A percentile compares a stretch with the other conserved stretches of the same genome.
phyloP scores from a whole-genome alignment of 2,329 filamentous ascomycete genomes.

The Claviceps arundinis region DNA sequence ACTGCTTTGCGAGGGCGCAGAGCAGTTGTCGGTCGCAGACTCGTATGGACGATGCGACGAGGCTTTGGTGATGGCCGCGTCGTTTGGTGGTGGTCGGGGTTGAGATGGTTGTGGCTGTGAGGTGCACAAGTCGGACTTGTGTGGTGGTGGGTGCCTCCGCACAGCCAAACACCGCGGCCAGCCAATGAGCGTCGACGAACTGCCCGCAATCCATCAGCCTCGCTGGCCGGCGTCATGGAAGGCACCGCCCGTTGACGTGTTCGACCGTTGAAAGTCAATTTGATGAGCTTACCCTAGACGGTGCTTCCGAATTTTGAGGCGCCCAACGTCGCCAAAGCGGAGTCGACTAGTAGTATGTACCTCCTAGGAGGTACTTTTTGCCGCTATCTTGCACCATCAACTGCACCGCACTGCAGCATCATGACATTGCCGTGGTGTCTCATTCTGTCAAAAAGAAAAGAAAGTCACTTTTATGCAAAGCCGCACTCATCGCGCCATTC shows the following conservation, averaged over 20 bases:
- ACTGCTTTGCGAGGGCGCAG: slow-evolving; percentile 2
- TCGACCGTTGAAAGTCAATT: neutral
- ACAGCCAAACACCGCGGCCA: neutral
- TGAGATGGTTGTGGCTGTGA: neutral
- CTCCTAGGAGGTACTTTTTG: too few relatives aligned
- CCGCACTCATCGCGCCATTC: neutral
- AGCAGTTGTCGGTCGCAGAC: slow-evolving; percentile 1
- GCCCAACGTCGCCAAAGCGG: too few relatives aligned
- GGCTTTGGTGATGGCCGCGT: neutral
- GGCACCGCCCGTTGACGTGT: neutral
- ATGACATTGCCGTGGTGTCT: too few relatives aligned
- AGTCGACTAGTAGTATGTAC: too few relatives aligned
- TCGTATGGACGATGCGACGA: neutral
- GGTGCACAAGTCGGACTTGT: neutral
- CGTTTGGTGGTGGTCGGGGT: neutral
- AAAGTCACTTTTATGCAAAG: neutral
- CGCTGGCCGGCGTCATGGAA: neutral
- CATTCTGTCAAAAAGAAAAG: neutral
- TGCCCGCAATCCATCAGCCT: neutral
- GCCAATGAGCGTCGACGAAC: neutral
- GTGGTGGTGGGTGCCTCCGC: neutral
- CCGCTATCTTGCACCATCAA: too few relatives aligned
- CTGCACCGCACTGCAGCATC: too few relatives aligned
- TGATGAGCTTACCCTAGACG: neutral
- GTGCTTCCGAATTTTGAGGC: neutral